Evolutionary conservation across 352 stramenopile genomes (phyloP), one percentile per base, ranked within the genome.

Genomic region (Blastocystis sp.): DNA sequence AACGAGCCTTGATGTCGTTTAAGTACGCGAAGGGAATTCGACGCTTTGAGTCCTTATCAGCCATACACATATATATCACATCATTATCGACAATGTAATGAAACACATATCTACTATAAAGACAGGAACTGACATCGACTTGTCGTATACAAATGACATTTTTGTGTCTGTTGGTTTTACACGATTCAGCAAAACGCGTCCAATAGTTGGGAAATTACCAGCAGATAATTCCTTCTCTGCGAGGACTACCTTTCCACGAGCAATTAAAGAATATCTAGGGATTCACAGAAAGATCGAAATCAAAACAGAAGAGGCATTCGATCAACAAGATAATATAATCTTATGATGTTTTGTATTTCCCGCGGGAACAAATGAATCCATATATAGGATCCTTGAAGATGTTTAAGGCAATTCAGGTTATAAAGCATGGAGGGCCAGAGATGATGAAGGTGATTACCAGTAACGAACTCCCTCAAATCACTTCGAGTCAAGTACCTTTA

Each of bases 101-200:
- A 34, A 90, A 90, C 18, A 87, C 82, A 56, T 90, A 89, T 50
- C 78, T 89, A 78, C 34, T 0, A 8, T n/a, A 50, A n/a, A 55
- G 39, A 76, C 37, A 20, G 76, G 26, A 34, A 63, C 50, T 6
- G 76, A 89, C 20, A 37, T 62, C 68, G 8, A 87, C 69, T 90
- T 75, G 39, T 90, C 82, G n/a, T 90, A 90, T 41, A 76, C 53
- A 69, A 76, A 90, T 11, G 69, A 88, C 82, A 90, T 90, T 50
- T 90, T 90, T 26, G 69, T 88, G 68, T 90, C 82, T 16, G 68
- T 90, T 9, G 66, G 68, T 26, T 76, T 89, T 11, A 90, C 65
- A 16, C 82, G 85, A 30, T 90, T 90, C 7, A 90, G 76, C 6
- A 90, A 43, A 7, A 87, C 65, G 41, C 82, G 66, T 39, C 69